A percentile compares a stretch with the other conserved stretches of the same genome.
These are phyloP conservation scores for Coriaria nepalensis DNA, from an alignment of 306 rosid genomes.

Conservation along the genomic window DNA sequence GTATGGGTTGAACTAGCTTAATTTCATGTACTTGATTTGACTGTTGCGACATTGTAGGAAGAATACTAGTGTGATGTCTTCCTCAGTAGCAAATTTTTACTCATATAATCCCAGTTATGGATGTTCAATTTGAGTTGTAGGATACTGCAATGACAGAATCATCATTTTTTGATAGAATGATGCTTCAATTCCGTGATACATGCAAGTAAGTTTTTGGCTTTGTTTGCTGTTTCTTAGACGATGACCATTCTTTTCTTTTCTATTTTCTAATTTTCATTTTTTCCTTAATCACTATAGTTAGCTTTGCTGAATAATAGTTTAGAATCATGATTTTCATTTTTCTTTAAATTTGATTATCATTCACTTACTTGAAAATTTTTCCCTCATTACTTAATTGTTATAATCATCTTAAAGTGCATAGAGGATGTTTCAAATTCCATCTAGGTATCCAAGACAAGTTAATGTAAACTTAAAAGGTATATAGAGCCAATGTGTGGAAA, in stretches of 20 bases:
- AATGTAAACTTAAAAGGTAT: no score
- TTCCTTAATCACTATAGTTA: not conserved
- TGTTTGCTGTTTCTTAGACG: not conserved
- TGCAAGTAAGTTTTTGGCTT: slow-evolving; percentile 50
- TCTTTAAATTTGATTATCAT: not conserved
- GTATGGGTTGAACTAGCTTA: no score
- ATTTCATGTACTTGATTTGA: no score
- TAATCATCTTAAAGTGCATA: not conserved
- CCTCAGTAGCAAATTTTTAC: no score
- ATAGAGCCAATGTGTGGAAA: no score
- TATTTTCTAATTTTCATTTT: not conserved
- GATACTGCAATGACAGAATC: slow-evolving; percentile 42
- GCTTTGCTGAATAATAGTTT: not conserved
- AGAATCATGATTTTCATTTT: not conserved
- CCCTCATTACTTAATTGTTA: not conserved
- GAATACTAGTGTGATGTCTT: no score
- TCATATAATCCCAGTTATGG: no score
- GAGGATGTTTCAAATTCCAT: not conserved
- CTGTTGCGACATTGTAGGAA: no score
- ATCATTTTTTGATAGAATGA: slow-evolving; percentile 39
- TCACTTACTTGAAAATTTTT: slow-evolving; percentile 5
- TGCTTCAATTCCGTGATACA: slow-evolving; percentile 51
- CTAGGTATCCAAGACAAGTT: no score
- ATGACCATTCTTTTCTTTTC: slow-evolving; percentile 2
- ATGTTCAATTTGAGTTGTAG: slow-evolving; percentile 5